These are phyloP conservation scores for Brettanomyces sp. DNA, from an alignment of 805 yeast genomes.

Conservation along the genomic window DNA sequence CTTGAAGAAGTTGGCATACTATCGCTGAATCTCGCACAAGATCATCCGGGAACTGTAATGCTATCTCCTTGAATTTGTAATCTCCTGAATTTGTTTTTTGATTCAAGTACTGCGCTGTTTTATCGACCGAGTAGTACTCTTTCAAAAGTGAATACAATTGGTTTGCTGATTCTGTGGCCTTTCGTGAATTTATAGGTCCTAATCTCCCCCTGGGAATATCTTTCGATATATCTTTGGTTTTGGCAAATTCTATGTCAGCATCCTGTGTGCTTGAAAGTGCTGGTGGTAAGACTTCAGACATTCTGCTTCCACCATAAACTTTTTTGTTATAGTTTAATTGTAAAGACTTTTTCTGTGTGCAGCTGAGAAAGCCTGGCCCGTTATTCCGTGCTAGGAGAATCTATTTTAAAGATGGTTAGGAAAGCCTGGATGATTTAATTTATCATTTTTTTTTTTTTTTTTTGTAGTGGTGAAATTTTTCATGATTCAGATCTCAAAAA, in stretches of 20 bases:
- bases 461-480: neutral
- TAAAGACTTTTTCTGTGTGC: too few species aligned
- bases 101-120: constrained; percentile 14
- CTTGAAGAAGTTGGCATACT: constrained; percentile 48
- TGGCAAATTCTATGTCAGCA: constrained; percentile 45
- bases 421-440: too few species aligned
- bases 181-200: constrained; percentile 22
- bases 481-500: neutral
- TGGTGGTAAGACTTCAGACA: constrained; percentile 41
- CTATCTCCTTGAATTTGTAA: constrained; percentile 39
- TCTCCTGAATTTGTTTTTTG: constrained; percentile 18
- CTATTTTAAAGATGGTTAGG: too few species aligned
- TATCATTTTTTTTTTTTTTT: neutral
- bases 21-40: constrained; percentile 72
- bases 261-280: constrained; percentile 68
- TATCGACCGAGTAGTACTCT: constrained; percentile 44
- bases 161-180: constrained; percentile 10
- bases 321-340: too few species aligned
- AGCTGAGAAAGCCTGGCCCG: too few species aligned
- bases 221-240: constrained; percentile 14
- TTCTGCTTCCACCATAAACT: neutral
- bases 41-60: constrained; percentile 85
- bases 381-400: too few species aligned
- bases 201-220: constrained; percentile 15
- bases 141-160: constrained; percentile 28